Evolutionary conservation across 2,329 filamentous ascomycete species (phyloP), one percentile per base, ranked within the genome.

Genomic region (Sclerotinia trifoliorum): DNA sequence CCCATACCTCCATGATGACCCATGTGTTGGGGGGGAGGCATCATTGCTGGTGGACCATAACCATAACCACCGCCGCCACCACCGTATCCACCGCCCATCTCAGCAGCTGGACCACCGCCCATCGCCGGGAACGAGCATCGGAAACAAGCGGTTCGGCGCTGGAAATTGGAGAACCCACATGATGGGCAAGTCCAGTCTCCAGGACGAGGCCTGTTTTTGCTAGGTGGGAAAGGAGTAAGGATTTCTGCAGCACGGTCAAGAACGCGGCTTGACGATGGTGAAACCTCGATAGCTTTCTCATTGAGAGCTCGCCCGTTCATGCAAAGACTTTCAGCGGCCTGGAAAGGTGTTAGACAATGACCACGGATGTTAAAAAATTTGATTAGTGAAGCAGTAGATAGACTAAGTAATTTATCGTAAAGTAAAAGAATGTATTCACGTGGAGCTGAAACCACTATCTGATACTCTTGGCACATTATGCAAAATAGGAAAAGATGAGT

Each of bases 131-230:
- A 99, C 1, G 94, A 97, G 84, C 95, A 99, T 75, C 95, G 91
- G 90, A 99, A 99, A 81, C 95, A 99, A 65, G 94, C 95, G 24
- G 95, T 98, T 75, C 95, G 92, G 76, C 95, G 92, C 82, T 99
- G 95, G 84, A 99, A 99, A 85, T 99, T 99, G 76, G 93, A 97
- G 83, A 99, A 99, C 70, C 95, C 95, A 78, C 95, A 99, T 65
- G 94, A 97, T 57, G 95, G 95, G 83, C 95, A 99, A 70, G 94
- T 98, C 95, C 95, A 99, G 81, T 99, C 95, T 79, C 95, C 95
- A 51, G 95, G 95, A 68, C 95, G 91, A 71, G 95, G 95, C 55
- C 95, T 90, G 81, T 99, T 99, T 86, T 99, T 99, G 82, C 94
- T 97, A 0, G 95, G 95, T 64, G 95, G 95, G 84, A 99, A 99